phyloP scores from a whole-genome alignment of 495 filamentous ascomycete species.

The Aeminium ludgeri region DNA sequence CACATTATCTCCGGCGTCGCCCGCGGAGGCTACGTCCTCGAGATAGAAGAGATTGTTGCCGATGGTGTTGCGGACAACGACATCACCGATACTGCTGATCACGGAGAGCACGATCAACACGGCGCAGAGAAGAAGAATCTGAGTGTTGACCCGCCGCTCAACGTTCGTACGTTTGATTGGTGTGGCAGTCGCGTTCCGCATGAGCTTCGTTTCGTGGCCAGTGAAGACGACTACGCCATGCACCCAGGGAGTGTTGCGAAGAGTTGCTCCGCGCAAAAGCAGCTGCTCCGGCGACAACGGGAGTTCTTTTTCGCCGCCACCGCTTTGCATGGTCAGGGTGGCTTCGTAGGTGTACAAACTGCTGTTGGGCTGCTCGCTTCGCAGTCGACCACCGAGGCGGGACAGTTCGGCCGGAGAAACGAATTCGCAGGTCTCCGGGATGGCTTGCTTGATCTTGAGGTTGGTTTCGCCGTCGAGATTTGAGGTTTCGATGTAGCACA shows the following conservation, averaged over 20 bases:
- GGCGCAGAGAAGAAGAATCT: conserved; percentile 75
- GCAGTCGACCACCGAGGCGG: conserved; percentile 65
- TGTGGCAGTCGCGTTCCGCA: conserved; percentile 94
- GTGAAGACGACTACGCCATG: conserved; percentile 96
- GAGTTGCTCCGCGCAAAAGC: conserved; percentile 78
- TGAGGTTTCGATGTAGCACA: conserved; percentile 98
- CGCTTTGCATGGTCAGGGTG: conserved; percentile 78
- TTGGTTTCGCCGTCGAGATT: conserved; percentile 98
- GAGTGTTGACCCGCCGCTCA: conserved; percentile 77
- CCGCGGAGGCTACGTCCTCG: conserved; percentile 37
- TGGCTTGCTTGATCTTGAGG: conserved; percentile 95
- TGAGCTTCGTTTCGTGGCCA: conserved; percentile 95
- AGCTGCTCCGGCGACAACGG: conserved; percentile 68
- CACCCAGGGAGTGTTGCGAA: conserved; percentile 95
- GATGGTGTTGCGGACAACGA: conserved; percentile 53
- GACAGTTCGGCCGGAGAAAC: conserved; percentile 80
- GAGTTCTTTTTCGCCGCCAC: conserved; percentile 91
- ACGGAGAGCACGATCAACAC: conserved; percentile 75
- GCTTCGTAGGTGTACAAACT: conserved; percentile 98
- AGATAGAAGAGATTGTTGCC: conserved; percentile 51
- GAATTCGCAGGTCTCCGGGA: conserved; percentile 78
- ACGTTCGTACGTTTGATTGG: conserved; percentile 96
- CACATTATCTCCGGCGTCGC: too few relatives aligned
- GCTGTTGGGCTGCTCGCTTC: conserved; percentile 96
- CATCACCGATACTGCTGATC: conserved; percentile 78